Base-by-base conservation (phyloP, 305 asterid species). In the Lippia alba region DNA sequence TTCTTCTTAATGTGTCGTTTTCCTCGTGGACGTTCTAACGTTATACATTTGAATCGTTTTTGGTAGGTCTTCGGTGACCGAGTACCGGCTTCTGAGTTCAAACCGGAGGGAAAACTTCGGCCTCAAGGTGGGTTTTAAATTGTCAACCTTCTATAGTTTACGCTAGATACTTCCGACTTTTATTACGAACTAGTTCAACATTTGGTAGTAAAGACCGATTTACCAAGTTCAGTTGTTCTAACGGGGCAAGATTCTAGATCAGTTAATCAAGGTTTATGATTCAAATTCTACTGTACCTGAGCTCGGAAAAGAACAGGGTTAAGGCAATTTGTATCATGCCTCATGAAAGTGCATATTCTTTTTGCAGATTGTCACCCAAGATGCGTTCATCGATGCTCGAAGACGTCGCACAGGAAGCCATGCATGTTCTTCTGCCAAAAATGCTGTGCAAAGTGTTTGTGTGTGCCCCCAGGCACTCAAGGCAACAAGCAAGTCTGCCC, bases 401-500 rank as follows among this genome's bases (percentile, higher is more conserved):
- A 79, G 65, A 85, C 90, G 12, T 33, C 88, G 16, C 79, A 40
- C 84, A 83, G 79, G 85, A 85, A 84, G 72, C 87, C 89, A 33
- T 83, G 88, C 77, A 48, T 83, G 85, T 71, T 76, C 75, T 83
- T 67, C 76, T 84, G 89, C 73, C 57, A 83, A 61, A 76, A 85
- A 70, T 83, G 88, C 58, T 83, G 86, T 60, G 78, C 82, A 5
- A 83, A 67, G 81, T 85, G 86, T 20, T 49, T 85, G 73, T 85
- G 90, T 30, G 88, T 85, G 53, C 90, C 90, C 0, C 86, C 90
- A 0, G 90, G 90, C 50, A 85, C 90, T 1, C 81, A 76, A 16
- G 90, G 90, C 74, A 85, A 83, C 82, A 85, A 85, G 80, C 82
- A 81, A 69, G 74, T 77, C 12, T 85, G 90, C 81, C 88, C 90